Percentiles rank a stretch among this genome's conserved stretches.
phyloP scores from a whole-genome alignment of 441 rosid species.

The Omphalea diandra region DNA sequence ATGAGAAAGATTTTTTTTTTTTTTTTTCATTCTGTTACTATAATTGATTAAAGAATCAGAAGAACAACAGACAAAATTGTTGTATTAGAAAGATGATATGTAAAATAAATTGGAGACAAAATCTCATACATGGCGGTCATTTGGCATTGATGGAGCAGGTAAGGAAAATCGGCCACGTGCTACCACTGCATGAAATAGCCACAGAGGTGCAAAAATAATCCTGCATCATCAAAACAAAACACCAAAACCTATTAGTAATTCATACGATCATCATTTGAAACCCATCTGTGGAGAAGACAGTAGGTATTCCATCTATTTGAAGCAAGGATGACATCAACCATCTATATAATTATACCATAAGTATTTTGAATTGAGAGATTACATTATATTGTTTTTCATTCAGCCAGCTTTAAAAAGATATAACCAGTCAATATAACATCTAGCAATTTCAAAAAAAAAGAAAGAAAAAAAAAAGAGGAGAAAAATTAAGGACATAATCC shows the following conservation, averaged over 20 bases:
- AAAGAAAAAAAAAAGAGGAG: neutral
- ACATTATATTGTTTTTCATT: neutral
- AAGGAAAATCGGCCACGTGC: constrained; percentile 93
- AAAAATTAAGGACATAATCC: too few species aligned
- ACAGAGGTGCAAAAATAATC: constrained; percentile 67
- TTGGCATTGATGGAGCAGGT: constrained; percentile 91
- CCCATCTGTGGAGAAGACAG: neutral
- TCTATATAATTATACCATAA: neutral
- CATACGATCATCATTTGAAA: neutral
- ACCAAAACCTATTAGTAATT: neutral
- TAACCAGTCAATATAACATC: neutral
- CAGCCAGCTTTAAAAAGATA: neutral
- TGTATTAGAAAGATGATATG: neutral
- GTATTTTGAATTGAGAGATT: neutral
- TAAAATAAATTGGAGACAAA: constrained; percentile 2
- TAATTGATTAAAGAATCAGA: constrained; percentile 5
- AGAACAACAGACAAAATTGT: neutral
- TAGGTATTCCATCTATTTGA: neutral
- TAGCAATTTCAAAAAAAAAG: neutral
- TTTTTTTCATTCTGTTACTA: constrained; percentile 8
- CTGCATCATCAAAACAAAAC: constrained; percentile 41
- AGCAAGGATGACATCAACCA: neutral
- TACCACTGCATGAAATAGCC: constrained; percentile 85
- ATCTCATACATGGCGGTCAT: constrained; percentile 70
- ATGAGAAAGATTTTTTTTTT: constrained; percentile 29